Conservation (phyloP, 768 basidiomycete species). For the Xerocomus potaroensis region DNA sequence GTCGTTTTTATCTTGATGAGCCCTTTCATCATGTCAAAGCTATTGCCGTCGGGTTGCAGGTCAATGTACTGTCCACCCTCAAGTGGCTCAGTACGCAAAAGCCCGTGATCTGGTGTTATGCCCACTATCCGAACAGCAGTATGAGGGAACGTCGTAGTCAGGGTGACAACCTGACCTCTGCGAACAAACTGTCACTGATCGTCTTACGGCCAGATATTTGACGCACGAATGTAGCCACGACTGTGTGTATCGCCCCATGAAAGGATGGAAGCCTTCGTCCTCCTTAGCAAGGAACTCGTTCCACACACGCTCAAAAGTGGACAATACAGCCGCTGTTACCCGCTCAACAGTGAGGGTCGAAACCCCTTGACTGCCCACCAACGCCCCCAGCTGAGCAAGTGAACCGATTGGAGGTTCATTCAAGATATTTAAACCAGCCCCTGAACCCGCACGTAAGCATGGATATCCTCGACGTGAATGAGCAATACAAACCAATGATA, state of each 20-base stretch:
- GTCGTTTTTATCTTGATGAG: slow-evolving; percentile 46
- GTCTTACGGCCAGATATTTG: not conserved
- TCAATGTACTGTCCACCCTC: slow-evolving; percentile 58
- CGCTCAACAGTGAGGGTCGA: slow-evolving; percentile 60
- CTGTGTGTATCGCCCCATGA: slow-evolving; percentile 72
- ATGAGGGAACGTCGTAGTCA: slow-evolving; percentile 73
- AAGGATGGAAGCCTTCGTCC: slow-evolving; percentile 69
- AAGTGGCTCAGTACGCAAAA: slow-evolving; percentile 71
- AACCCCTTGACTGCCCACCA: slow-evolving; percentile 7
- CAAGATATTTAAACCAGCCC: slow-evolving; percentile 84
- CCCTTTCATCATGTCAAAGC: slow-evolving; percentile 91
- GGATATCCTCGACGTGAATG: not conserved
- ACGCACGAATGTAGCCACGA: slow-evolving; percentile 93
- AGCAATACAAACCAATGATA: slow-evolving; percentile 64
- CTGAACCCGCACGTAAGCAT: slow-evolving; percentile 37
- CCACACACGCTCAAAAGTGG: slow-evolving; percentile 80
- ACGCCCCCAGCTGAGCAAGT: slow-evolving; percentile 60
- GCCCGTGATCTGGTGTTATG: slow-evolving; percentile 84
- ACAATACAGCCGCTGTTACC: slow-evolving; percentile 69
- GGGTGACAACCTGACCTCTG: slow-evolving; percentile 79
- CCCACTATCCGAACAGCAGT: slow-evolving; percentile 71
- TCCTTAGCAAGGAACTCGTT: slow-evolving; percentile 48
- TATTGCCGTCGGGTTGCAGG: slow-evolving; percentile 95
- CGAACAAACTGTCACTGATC: not conserved
- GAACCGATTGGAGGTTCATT: slow-evolving; percentile 82